Conservation (phyloP, 768 basidiomycete genomes). For the Tricholoma bakamatsutake region DNA sequence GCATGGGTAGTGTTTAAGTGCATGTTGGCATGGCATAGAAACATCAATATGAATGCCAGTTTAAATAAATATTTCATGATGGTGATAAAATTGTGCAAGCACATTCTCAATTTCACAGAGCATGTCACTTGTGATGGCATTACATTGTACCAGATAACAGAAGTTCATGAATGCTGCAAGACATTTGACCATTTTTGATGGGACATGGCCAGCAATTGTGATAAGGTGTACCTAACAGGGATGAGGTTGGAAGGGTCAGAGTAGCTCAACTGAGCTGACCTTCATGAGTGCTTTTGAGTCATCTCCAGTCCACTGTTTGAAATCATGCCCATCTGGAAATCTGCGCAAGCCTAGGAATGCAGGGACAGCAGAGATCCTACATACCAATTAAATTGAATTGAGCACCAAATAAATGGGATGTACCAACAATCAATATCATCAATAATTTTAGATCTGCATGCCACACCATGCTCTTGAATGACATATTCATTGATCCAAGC, state of each 20-base stretch:
- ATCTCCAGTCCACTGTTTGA: slow-evolving; percentile 24
- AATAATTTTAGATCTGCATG: slow-evolving; percentile 19
- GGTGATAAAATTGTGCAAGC: not conserved
- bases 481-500: slow-evolving; percentile 27
- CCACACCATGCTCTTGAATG: slow-evolving; percentile 16
- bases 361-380: slow-evolving; percentile 18
- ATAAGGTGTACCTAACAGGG: slow-evolving; percentile 10
- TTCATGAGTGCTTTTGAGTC: slow-evolving; percentile 31
- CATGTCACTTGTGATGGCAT: slow-evolving; percentile 12
- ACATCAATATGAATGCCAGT: slow-evolving; percentile 3
- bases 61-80: too few relatives aligned
- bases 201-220: slow-evolving; percentile 15
- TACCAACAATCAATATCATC: slow-evolving; percentile 33
- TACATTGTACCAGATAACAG: slow-evolving; percentile 17
- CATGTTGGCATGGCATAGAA: slow-evolving; percentile 7
- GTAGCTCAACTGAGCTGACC: slow-evolving; percentile 9
- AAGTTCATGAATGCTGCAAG: slow-evolving; percentile 15
- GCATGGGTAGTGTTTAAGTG: not conserved
- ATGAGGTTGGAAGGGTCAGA: not conserved
- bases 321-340: slow-evolving; percentile 20
- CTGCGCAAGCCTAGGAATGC: slow-evolving; percentile 18
- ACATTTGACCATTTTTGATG: slow-evolving; percentile 11
- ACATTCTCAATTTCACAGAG: slow-evolving; percentile 4
- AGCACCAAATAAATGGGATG: slow-evolving; percentile 5
- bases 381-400: not conserved